Percentiles rank a stretch among this genome's conserved stretches.
phyloP scores from a whole-genome alignment of 306 rosid species.

The Prunus fruticosa region DNA sequence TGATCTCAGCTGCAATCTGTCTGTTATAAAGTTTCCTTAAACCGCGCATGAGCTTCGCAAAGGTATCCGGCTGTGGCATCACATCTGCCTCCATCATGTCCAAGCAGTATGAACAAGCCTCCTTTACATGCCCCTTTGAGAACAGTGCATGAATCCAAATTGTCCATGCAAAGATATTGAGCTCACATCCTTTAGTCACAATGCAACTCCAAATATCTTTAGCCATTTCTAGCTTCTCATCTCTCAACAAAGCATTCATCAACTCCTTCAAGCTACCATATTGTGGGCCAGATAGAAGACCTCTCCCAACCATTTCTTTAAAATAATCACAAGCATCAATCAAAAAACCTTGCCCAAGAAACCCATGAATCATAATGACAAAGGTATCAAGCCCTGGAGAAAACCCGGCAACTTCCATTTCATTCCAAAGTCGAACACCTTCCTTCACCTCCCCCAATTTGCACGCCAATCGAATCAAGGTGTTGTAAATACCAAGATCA shows the following conservation, averaged over 20 bases:
- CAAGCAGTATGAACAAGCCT: constrained; percentile 78
- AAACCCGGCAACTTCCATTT: constrained; percentile 60
- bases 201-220: constrained; percentile 78
- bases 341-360: constrained; percentile 57
- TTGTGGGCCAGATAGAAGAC: constrained; percentile 58
- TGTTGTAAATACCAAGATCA: constrained; percentile 61
- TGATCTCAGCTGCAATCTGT: constrained; percentile 74
- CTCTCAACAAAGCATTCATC: constrained; percentile 64
- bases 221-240: constrained; percentile 77
- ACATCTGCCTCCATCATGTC: constrained; percentile 78
- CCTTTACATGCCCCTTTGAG: constrained; percentile 78
- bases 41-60: constrained; percentile 79
- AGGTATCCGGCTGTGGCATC: constrained; percentile 85
- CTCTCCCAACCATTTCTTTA: constrained; percentile 77
- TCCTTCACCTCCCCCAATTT: constrained; percentile 74
- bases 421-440: constrained; percentile 71
- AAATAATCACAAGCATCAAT: constrained; percentile 81
- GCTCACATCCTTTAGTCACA: constrained; percentile 48
- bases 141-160: constrained; percentile 87
- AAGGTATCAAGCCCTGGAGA: constrained; percentile 66
- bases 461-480: constrained; percentile 69
- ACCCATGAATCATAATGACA: constrained; percentile 80
- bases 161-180: constrained; percentile 76
- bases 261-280: constrained; percentile 77
- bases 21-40: constrained; percentile 65